phyloP scores from a whole-genome alignment of 192 early-diverging fungal genomes.

The Pilaira anomala region DNA sequence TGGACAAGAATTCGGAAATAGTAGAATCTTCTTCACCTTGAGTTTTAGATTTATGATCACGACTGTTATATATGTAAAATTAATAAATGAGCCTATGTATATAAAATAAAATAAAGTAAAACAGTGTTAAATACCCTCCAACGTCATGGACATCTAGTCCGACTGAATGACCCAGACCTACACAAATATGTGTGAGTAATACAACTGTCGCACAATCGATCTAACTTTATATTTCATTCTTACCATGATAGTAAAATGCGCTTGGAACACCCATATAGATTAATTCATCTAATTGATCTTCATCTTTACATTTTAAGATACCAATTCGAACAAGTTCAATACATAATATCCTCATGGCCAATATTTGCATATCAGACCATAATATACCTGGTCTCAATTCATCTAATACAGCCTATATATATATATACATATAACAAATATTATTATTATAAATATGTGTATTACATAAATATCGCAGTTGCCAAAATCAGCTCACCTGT shows the following conservation, averaged over 20 bases:
- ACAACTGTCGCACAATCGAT: background rate
- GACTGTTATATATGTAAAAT: background rate
- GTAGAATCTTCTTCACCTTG: background rate
- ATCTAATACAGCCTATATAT: slow-evolving; percentile 54
- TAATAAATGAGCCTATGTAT: background rate
- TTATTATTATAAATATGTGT: background rate
- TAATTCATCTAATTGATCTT: slow-evolving; percentile 44
- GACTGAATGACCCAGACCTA: slow-evolving; percentile 80
- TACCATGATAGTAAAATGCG: slow-evolving; percentile 86
- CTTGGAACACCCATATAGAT: slow-evolving; percentile 64
- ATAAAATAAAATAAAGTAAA: background rate
- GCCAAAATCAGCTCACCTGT: slow-evolving; percentile 33
- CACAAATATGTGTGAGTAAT: background rate
- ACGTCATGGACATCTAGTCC: slow-evolving; percentile 94
- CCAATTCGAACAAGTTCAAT: slow-evolving; percentile 71
- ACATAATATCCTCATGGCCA: slow-evolving; percentile 60
- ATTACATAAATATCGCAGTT: no score
- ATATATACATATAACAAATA: background rate
- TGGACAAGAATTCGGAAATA: background rate
- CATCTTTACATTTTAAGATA: slow-evolving; percentile 62
- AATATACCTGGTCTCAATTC: slow-evolving; percentile 71
- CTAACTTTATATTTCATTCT: background rate
- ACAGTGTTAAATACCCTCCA: slow-evolving; percentile 59
- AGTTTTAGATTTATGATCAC: background rate
- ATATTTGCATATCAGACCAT: slow-evolving; percentile 89